Base-by-base conservation (phyloP, 2,329 filamentous ascomycete species). In the Colletotrichum sidae region DNA sequence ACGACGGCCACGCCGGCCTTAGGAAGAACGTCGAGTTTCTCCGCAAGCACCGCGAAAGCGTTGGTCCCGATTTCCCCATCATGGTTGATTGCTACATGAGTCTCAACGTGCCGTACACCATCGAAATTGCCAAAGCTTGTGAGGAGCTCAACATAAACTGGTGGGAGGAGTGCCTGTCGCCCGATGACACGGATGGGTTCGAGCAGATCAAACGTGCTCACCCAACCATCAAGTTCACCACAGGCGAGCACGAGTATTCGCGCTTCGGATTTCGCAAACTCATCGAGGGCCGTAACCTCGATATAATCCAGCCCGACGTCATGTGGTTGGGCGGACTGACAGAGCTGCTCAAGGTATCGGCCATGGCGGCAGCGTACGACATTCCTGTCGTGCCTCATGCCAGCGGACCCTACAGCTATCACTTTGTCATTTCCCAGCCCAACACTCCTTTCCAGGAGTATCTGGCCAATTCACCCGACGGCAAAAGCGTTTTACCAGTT, bases 71-170 rank as follows among this genome's bases (percentile, higher is more conserved):
- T 77, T 97, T 96, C 76, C 94, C 94, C 50, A 85, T 97, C 70
- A 94, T 96, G 84, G 94, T 97, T 6, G 94, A 97, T 81, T 97
- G 94, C 84, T 97, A 97, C 81, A 97, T 97, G 94, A 94, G 92
- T 70, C 83, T 97, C 73, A 97, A 94, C 73, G 94, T 97, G 34
- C 83, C 92, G 1, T 97, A 97, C 81, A 97, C 93, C 4, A 97
- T 97, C 71, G 91, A 97, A 78, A 85, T 97, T 33, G 94, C 92
- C 67, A 92, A 94, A 80, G 91, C 90, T 55, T 93, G 91, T 75
- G 87, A 92, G 71, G 89, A 94, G 70, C 86, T 97, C 70, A 87
- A 95, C 78, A 94, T 97, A 76, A 94, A 97, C 82, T 97, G 94
- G 94, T 97, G 93, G 93, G 94, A 97, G 81, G 94, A 97, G 82